A percentile compares a stretch with the other conserved stretches of the same genome.
These are phyloP conservation scores for Macrophomina phaseolina DNA, from an alignment of 2,329 filamentous ascomycete genomes.

Conservation along the genomic window DNA sequence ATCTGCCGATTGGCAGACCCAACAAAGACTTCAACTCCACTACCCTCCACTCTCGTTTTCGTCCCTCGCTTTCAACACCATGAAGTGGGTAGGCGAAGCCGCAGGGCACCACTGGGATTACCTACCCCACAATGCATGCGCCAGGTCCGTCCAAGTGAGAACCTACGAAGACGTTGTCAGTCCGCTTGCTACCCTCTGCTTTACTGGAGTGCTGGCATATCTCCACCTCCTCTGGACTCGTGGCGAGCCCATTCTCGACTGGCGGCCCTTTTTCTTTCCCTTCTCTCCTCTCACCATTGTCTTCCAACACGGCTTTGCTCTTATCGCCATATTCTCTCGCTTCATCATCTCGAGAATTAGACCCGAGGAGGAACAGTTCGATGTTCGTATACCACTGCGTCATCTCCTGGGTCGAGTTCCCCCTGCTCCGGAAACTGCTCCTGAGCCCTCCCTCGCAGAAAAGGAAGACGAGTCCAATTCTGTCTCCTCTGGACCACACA, in stretches of 20 bases:
- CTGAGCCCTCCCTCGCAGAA: neutral
- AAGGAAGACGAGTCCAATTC: neutral
- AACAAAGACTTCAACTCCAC: neutral
- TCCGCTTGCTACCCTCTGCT: neutral
- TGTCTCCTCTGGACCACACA: too few relatives aligned
- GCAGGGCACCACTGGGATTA: neutral
- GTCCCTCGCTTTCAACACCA: neutral
- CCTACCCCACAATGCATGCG: neutral
- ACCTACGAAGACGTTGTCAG: neutral
- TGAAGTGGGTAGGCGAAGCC: neutral
- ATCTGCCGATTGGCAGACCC: neutral
- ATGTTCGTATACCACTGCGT: neutral
- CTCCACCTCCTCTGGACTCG: conserved; percentile 4
- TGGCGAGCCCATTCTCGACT: neutral
- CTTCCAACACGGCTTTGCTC: conserved; percentile 2
- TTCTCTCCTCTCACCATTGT: conserved; percentile 7
- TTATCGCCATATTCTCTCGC: neutral
- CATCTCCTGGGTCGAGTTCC: neutral
- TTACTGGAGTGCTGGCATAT: neutral
- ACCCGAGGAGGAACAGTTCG: neutral
- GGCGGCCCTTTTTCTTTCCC: conserved; percentile 7
- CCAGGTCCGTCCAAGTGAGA: neutral
- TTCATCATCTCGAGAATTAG: neutral
- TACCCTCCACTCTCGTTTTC: neutral
- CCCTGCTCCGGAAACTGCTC: neutral